Percentiles rank a stretch among this genome's conserved stretches.
Evolutionary conservation across 768 basidiomycete genomes (phyloP).

Genomic region (Naganishia vaughanmartiniae): DNA sequence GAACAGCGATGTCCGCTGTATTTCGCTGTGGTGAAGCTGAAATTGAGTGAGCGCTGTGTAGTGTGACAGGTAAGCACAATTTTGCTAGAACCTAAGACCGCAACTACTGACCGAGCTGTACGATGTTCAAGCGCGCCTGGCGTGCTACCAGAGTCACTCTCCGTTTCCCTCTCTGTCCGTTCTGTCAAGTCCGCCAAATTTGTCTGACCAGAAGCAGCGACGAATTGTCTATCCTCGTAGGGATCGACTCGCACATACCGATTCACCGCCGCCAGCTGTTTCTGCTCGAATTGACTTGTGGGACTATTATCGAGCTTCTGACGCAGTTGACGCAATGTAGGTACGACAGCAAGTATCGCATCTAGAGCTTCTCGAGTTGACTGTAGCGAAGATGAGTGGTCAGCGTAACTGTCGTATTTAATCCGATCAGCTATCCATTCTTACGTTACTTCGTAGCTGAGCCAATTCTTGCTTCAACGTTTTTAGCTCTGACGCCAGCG

Average conservation of each 20-base stretch:
- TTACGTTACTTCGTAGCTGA: constrained; percentile 18
- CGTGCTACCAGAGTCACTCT: constrained; percentile 13
- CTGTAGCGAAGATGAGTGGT: not conserved
- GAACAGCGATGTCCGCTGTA: not conserved
- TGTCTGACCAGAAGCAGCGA: constrained; percentile 12
- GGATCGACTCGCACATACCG: constrained; percentile 18
- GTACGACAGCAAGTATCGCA: constrained; percentile 20
- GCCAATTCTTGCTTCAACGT: constrained; percentile 3
- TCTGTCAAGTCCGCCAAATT: constrained; percentile 21
- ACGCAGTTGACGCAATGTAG: constrained; percentile 21
- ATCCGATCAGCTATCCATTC: not conserved
- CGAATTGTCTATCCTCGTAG: constrained; percentile 13
- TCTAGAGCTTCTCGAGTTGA: constrained; percentile 25
- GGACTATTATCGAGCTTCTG: constrained; percentile 10
- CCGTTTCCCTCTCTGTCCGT: constrained; percentile 21
- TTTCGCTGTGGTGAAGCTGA: constrained; percentile 11
- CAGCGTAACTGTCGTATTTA: not conserved
- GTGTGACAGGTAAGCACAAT: not conserved
- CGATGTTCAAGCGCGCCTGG: not conserved
- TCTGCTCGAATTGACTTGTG: not conserved
- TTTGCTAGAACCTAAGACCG: not conserved
- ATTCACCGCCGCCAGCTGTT: not conserved
- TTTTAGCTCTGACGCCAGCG: constrained; percentile 17
- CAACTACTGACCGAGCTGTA: constrained; percentile 2
- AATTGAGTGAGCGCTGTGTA: not conserved